Evolutionary conservation across 176 grass and related monocot species (phyloP).

Genomic region (Cenchrus americanus): DNA sequence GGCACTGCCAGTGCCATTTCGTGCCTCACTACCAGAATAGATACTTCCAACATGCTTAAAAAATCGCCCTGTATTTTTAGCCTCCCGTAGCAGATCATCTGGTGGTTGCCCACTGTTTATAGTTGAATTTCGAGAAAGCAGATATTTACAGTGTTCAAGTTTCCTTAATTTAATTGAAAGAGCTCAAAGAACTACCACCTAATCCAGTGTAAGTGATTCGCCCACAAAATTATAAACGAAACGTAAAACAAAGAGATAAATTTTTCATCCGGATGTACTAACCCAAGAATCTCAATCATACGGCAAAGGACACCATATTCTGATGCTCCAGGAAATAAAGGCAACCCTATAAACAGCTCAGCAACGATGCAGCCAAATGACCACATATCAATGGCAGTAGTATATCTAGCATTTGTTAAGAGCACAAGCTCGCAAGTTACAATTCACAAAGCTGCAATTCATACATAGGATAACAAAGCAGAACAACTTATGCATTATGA

Average conservation of each 20-base stretch:
- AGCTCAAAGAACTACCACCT: conserved; percentile 23
- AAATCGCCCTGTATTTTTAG: conserved; percentile 77
- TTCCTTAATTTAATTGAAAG: conserved; percentile 36
- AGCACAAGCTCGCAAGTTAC: conserved; percentile 40
- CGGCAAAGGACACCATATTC: conserved; percentile 93
- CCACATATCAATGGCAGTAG: conserved; percentile 98
- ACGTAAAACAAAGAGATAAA: conserved; percentile 26
- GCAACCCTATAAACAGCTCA: conserved; percentile 90
- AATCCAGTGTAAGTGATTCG: conserved; percentile 14
- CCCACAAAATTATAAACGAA: conserved; percentile 21
- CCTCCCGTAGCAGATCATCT: conserved; percentile 81
- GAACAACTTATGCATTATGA: conserved; percentile 22
- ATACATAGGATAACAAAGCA: conserved; percentile 4
- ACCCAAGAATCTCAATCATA: conserved; percentile 93
- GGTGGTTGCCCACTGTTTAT: conserved; percentile 82
- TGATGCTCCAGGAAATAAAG: conserved; percentile 96
- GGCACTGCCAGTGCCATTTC: conserved; percentile 56
- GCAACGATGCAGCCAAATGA: conserved; percentile 95
- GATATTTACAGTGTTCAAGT: conserved; percentile 14
- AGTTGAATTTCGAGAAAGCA: conserved; percentile 42
- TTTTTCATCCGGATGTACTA: conserved; percentile 38
- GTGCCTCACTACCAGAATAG: conserved; percentile 51
- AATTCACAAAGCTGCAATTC: conserved; percentile 26
- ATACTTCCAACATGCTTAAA: conserved; percentile 85
- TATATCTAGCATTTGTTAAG: conserved; percentile 92